Evolutionary conservation across 768 basidiomycete species (phyloP).

Genomic region (Termitomyces sp.): DNA sequence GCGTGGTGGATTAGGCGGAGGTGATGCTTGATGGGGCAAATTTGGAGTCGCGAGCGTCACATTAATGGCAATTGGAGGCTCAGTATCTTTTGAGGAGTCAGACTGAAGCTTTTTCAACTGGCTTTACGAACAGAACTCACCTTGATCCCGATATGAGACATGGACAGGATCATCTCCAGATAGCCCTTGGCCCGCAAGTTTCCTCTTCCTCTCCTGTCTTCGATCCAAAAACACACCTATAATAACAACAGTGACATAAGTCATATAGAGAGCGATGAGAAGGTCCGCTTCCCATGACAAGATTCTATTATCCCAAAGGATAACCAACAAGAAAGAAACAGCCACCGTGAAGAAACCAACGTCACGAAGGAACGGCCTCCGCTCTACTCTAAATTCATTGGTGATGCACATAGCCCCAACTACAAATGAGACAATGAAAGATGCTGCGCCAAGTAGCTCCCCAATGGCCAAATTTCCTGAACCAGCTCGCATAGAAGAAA

Average conservation of each 20-base stretch:
- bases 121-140: slow-evolving; percentile 28
- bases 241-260: slow-evolving; percentile 76
- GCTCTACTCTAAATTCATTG: slow-evolving; percentile 84
- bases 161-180: slow-evolving; percentile 43
- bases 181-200: slow-evolving; percentile 54
- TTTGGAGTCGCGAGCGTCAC: slow-evolving; percentile 21
- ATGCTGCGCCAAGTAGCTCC: slow-evolving; percentile 90
- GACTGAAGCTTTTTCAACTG: not conserved
- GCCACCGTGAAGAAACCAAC: slow-evolving; percentile 92
- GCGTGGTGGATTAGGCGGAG: not conserved
- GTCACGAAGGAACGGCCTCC: slow-evolving; percentile 82
- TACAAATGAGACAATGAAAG: slow-evolving; percentile 94
- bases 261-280: slow-evolving; percentile 67
- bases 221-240: slow-evolving; percentile 72
- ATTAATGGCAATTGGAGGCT: slow-evolving; percentile 12
- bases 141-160: slow-evolving; percentile 57
- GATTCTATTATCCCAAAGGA: slow-evolving; percentile 74
- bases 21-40: not conserved
- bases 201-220: slow-evolving; percentile 40
- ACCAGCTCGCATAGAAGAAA: slow-evolving; percentile 81
- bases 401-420: slow-evolving; percentile 98
- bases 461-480: slow-evolving; percentile 91
- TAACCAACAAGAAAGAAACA: slow-evolving; percentile 66
- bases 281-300: slow-evolving; percentile 62
- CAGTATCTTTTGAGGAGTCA: slow-evolving; percentile 7